A percentile compares a stretch with the other conserved stretches of the same genome.
These are phyloP conservation scores for Schwanniomyces polymorphus DNA, from an alignment of 805 yeast species.

Conservation along the genomic window DNA sequence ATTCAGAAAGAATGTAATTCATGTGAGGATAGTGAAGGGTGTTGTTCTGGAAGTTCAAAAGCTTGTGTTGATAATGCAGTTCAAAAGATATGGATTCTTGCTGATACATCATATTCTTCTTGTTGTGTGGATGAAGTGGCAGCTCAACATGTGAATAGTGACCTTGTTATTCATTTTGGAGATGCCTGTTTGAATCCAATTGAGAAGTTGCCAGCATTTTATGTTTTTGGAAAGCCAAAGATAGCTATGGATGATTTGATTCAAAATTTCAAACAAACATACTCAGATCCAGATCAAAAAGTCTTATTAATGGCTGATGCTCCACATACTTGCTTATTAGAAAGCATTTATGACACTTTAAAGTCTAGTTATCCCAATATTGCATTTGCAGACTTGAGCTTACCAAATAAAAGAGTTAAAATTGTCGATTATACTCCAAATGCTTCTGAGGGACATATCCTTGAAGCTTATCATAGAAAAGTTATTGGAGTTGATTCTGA, in stretches of 20 bases:
- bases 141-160: conserved; percentile 86
- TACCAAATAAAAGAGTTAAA: conserved; percentile 27
- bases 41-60: conserved; percentile 1
- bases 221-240: conserved; percentile 72
- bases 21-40: neutral
- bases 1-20: conserved; percentile 1
- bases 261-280: conserved; percentile 40
- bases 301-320: conserved; percentile 76
- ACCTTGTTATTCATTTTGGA: conserved; percentile 88
- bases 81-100: conserved; percentile 65
- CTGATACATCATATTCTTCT: conserved; percentile 93
- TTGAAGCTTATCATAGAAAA: conserved; percentile 16
- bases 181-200: conserved; percentile 89
- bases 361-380: conserved; percentile 28
- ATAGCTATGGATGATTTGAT: conserved; percentile 44
- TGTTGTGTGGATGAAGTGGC: conserved; percentile 98
- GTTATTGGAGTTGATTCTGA: conserved; percentile 21
- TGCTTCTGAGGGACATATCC: neutral
- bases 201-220: conserved; percentile 69
- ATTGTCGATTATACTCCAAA: conserved; percentile 43
- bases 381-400: conserved; percentile 31
- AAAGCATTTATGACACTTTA: conserved; percentile 34
- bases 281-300: conserved; percentile 36
- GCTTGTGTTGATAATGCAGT: neutral
- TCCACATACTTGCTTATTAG: conserved; percentile 53